phyloP scores from a whole-genome alignment of 2,329 filamentous ascomycete genomes.

The Cryphonectria parasitica region DNA sequence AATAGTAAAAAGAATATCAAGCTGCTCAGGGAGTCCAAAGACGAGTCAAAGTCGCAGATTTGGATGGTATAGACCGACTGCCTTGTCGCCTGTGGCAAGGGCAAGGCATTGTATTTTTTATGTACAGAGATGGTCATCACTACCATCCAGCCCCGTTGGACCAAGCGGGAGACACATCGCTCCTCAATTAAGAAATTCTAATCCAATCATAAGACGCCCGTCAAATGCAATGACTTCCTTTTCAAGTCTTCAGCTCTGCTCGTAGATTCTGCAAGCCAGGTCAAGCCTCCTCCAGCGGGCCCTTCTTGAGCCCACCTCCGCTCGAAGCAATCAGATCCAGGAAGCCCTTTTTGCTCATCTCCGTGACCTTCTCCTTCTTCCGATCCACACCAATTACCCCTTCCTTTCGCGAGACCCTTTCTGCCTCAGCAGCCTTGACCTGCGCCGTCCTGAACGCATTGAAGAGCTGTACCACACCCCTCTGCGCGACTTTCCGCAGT shows the following conservation, averaged over 20 bases:
- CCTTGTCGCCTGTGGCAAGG: constrained; percentile 1
- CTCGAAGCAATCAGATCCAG: constrained; percentile 81
- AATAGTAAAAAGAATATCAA: neutral
- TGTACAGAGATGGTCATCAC: constrained; percentile 17
- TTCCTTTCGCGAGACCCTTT: constrained; percentile 68
- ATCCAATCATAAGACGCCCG: constrained; percentile 20
- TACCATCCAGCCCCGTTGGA: constrained; percentile 2
- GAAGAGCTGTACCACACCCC: constrained; percentile 94
- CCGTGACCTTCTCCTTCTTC: constrained; percentile 85
- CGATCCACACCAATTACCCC: constrained; percentile 79
- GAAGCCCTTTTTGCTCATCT: constrained; percentile 98
- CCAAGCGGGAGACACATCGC: constrained; percentile 12
- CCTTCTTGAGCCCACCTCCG: constrained; percentile 63
- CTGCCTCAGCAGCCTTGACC: constrained; percentile 81
- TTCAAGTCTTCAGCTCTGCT: no score
- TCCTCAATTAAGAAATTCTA: constrained; percentile 24
- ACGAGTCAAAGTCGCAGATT: neutral
- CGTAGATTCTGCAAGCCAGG: neutral
- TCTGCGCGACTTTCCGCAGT: constrained; percentile 84
- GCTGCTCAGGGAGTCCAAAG: neutral
- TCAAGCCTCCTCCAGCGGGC: constrained; percentile 61
- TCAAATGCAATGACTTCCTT: constrained; percentile 10
- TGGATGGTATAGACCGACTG: neutral
- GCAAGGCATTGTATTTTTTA: constrained; percentile 18
- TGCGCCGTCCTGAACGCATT: constrained; percentile 94